Conservation (phyloP, 2,329 filamentous ascomycete species). For the Beauveria sp. region DNA sequence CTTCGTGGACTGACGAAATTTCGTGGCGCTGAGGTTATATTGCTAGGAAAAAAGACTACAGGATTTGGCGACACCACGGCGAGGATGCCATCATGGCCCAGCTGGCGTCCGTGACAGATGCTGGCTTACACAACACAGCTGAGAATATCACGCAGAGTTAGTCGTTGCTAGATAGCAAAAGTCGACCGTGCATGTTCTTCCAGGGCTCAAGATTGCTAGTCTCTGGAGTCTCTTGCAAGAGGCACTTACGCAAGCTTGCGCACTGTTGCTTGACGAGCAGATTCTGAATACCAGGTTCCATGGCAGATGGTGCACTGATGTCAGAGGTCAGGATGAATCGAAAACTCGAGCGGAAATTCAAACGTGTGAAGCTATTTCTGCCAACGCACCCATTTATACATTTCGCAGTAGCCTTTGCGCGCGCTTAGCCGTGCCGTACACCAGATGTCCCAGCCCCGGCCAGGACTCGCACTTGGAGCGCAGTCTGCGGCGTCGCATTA, state of each 20-base stretch:
- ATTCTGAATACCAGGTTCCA: background rate
- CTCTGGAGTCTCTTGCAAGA: background rate
- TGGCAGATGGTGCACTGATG: background rate
- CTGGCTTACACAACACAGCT: background rate
- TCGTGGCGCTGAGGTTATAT: background rate
- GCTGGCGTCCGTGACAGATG: background rate
- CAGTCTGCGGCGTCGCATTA: constrained; percentile 52
- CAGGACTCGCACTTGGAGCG: constrained; percentile 54
- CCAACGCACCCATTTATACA: constrained; percentile 37
- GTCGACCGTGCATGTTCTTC: background rate
- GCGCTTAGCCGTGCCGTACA: constrained; percentile 43
- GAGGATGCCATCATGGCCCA: background rate
- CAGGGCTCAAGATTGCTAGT: constrained; percentile 5
- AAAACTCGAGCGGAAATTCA: constrained; percentile 31
- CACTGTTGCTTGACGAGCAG: background rate
- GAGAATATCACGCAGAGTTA: background rate
- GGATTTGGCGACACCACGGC: background rate
- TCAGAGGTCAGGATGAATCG: background rate
- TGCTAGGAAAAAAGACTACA: too few relatives aligned
- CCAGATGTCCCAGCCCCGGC: constrained; percentile 48
- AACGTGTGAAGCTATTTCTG: constrained; percentile 33
- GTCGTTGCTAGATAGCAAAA: background rate
- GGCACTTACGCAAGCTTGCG: background rate
- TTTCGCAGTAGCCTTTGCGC: constrained; percentile 33
- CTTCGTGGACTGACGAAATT: background rate